Base-by-base conservation (phyloP, 2,329 filamentous ascomycete genomes). In the Pleochaeta shiraiana region DNA sequence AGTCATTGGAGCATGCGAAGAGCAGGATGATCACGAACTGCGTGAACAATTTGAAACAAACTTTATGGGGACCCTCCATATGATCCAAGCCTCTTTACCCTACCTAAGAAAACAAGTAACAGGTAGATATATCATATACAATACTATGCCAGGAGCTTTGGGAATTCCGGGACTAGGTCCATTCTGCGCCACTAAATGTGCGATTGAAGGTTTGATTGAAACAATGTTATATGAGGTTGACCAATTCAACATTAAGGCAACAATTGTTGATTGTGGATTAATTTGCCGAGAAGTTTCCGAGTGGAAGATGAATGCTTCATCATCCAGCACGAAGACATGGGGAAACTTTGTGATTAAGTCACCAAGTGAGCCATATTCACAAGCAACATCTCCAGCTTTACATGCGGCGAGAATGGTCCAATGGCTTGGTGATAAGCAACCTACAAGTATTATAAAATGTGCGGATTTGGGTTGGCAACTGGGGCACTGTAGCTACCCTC, bases 1-100 rank as follows among this genome's bases (percentile, higher is more conserved):
- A 64, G 90, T 98, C 64, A 95, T 97, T 69, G 92, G 90, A 31
- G 86, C 92, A 0, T 96, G 91, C 75, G 93, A 97, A 75, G 93
- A 97, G 75, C 93, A 97, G 76, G 90, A 96, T 74, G 90, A 95
- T 73, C 86, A 90, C 74, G 93, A 97, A 72, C 82, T 97, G 69
- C 87, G 90, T 65, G 92, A 95, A 71, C 93, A 97, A 74, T 96
- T 97, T 76, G 90, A 95, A 78, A 96, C 91, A 26, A 98, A 98
- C 75, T 95, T 96, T 75, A 92, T 95, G 79, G 93, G 93, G 64
- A 95, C 90, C 0, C 76, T 97, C 66, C 88, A 97, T 75, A 95
- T 98, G 70, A 86, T 97, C 66, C 90, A 96, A 73, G 78, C 88
- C 24, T 91, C 87, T 1, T 77, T 97, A 43, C 90, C 91, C 0